Base-by-base conservation (phyloP, 306 rosid genomes). In the Amphicarpaea edgeworthii region DNA sequence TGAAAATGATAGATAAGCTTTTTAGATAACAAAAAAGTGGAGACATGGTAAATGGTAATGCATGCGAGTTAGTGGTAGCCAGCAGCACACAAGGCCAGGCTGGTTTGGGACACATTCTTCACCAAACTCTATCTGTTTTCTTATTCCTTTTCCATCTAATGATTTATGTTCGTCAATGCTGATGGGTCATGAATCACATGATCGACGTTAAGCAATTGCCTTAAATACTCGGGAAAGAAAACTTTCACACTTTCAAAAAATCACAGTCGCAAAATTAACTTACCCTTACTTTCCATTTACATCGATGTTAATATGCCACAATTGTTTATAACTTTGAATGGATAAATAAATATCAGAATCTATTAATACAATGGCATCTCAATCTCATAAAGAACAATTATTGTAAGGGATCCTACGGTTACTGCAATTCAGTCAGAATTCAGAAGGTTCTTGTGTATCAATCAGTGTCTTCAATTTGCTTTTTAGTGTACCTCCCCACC, bases 401-500 rank as follows among this genome's bases (percentile, higher is more conserved):
- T 64, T 64, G 70, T 9, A 64, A 45, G 37, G 6, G 17, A 65
- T 65, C 12, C 10, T 14, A 43, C 1, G 12, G 5, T 5, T 17
- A 64, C 11, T 5, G 9, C 51, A 19, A 20, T 64, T 64, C n/a
- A 41, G 0, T 20, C 19, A 69, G 43, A 30, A 41, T 0, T 20
- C 19, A 69, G 43, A 30, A 69, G 70, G 16, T n/a, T 9, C 26
- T 12, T 34, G 40, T 32, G 37, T 38, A 34, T 45, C 38, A 14
- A 73, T 46, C 63, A 38, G 51, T 66, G 79, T 57, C 70, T 32
- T 72, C 40, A 28, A 20, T 75, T 49, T 42, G 19, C 26, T 74
- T 51, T 58, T 23, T 50, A 20, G 38, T 11, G 68, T 63, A 63
- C 42, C 66, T 40, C 73, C 74, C 83, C 58, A 51, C 45, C 55